Evolutionary conservation across 805 yeast genomes (phyloP), one percentile per base, ranked within the genome.

Genomic region (Blastobotrys mokoenaii): DNA sequence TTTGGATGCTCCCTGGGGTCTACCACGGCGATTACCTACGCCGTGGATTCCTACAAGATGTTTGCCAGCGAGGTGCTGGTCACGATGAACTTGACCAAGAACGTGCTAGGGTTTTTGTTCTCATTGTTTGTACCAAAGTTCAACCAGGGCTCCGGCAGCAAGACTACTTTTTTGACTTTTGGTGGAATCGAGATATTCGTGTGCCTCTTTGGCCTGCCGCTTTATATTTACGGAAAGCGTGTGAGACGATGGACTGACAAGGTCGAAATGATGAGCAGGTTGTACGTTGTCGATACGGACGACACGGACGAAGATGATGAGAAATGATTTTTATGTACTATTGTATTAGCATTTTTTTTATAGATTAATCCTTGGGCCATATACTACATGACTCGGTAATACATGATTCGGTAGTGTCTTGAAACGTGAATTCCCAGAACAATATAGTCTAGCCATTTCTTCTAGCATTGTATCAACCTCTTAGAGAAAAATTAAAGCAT

Each of bases 1-100:
- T 79, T 77, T 60, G 84, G 83, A 5, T 73, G 80, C 48, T 72
- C 80, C 2, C 63, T 79, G 51, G 80, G 80, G 1, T 74, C 80
- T 22, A 78, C 83, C 6, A 74, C 80, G 1, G 76, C 80, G 25
- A 77, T 77, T 47, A 77, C 83, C 1, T 77, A 70, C 55, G 68
- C 77, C 2, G 78, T 78, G 18, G 83, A 78, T 56, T 68, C 73
- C 10, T 77, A 78, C 58, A 71, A 71, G 46, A 65, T 70, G 66
- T 76, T 69, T 64, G 81, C 84, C 0, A 69, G 77, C 2, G 83
- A 79, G 53, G 68, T 79, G 0, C 64, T 79, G 30, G 84, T 79
- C 2, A 67, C 80, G 5, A 65, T 78, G 44, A 78, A 77, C 55
- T 62, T 78, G 41, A 59, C 68, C 44, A 78, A 79, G 59, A 79